Evolutionary conservation across 345 rosid species (phyloP).

Genomic region (Salix dunnii): DNA sequence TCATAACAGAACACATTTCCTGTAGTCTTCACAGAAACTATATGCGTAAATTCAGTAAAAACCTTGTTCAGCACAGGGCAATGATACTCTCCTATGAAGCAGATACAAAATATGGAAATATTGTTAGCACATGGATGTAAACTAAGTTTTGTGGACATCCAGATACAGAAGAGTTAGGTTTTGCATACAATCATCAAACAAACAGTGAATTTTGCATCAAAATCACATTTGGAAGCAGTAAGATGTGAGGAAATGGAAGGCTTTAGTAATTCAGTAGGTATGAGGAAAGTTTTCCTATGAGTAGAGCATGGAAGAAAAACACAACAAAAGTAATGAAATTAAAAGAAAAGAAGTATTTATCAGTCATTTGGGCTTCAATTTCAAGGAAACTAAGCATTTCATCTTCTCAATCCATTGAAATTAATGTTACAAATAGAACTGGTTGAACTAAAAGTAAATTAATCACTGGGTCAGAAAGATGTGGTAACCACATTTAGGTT

Average conservation of each 20-base stretch:
- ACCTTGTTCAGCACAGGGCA: constrained; percentile 93
- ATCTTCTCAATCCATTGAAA: no score
- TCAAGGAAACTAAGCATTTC: neutral
- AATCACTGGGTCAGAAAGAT: neutral
- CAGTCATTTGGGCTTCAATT: neutral
- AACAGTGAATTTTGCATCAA: neutral
- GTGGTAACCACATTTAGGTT: neutral
- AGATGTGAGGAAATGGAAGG: neutral
- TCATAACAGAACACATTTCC: constrained; percentile 90
- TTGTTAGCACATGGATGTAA: constrained; percentile 3
- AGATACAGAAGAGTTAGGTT: neutral
- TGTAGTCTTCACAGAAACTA: constrained; percentile 84
- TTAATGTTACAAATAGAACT: no score
- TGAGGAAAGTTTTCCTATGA: neutral
- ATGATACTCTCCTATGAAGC: constrained; percentile 68
- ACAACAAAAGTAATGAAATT: neutral
- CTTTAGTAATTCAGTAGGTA: neutral
- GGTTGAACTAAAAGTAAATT: neutral
- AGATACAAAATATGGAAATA: constrained; percentile 6
- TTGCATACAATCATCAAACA: neutral
- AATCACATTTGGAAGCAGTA: neutral
- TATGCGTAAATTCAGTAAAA: constrained; percentile 85
- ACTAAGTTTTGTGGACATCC: neutral
- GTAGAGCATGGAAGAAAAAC: neutral
- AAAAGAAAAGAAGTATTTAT: neutral